phyloP scores from a whole-genome alignment of 2,329 filamentous ascomycete genomes.

The Pestalotiopsis sp. region DNA sequence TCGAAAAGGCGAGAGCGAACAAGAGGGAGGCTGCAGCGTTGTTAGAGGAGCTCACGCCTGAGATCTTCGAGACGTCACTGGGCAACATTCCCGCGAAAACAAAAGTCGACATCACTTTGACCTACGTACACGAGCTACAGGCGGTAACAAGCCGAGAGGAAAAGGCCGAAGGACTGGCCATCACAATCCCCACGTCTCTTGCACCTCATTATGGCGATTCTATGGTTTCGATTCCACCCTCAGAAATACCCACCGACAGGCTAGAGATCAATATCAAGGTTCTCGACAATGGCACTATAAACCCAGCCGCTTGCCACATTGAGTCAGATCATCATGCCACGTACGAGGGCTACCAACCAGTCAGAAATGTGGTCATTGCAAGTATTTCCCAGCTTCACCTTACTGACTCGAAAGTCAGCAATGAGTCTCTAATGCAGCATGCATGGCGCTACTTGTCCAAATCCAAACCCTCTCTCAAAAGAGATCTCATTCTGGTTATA shows the following conservation, averaged over 20 bases:
- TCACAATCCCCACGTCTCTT: not conserved
- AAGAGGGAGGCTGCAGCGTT: not conserved
- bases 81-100: not conserved
- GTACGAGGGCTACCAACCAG: not conserved
- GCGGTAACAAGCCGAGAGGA: not conserved
- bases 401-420: not conserved
- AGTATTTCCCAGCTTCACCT: not conserved
- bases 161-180: not conserved
- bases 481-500: not conserved
- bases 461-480: not conserved
- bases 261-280: not conserved
- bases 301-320: not conserved
- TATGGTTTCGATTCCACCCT: not conserved
- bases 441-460: not conserved
- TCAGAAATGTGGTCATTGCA: not conserved
- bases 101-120: not conserved
- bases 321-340: not conserved
- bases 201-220: not conserved
- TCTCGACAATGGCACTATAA: not conserved
- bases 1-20: not conserved
- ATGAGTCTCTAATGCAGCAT: not conserved
- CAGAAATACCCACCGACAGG: not conserved
- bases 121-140: not conserved
- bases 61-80: not conserved
- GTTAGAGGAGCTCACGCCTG: not conserved